Evolutionary conservation across 2,329 filamentous ascomycete species (phyloP).

Genomic region (Cladobotryum protrusum): DNA sequence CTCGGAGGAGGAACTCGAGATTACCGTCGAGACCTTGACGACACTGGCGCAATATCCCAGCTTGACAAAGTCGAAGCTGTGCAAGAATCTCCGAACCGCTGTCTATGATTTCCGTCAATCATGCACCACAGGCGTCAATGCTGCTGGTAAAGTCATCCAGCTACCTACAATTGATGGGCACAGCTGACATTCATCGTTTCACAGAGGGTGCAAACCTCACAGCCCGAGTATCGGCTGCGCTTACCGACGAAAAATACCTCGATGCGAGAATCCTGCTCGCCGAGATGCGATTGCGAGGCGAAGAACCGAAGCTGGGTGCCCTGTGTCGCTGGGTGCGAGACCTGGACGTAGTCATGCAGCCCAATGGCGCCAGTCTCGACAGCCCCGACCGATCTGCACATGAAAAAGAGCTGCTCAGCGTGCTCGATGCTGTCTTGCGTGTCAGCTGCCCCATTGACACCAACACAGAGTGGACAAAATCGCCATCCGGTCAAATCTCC

Average conservation of each 20-base stretch:
- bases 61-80: conserved; percentile 62
- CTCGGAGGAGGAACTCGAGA: conserved; percentile 60
- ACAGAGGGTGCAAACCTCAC: conserved; percentile 56
- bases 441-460: conserved; percentile 56
- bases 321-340: conserved; percentile 68
- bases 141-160: conserved; percentile 34
- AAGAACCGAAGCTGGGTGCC: conserved; percentile 61
- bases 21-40: conserved; percentile 58
- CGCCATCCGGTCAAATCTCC: conserved; percentile 25
- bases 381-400: conserved; percentile 32
- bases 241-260: conserved; percentile 58
- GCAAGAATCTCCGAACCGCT: conserved; percentile 59
- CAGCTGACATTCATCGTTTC: conserved; percentile 1
- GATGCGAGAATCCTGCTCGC: conserved; percentile 61
- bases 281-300: conserved; percentile 62
- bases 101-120: conserved; percentile 65
- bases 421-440: conserved; percentile 58
- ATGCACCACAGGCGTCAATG: conserved; percentile 60
- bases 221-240: conserved; percentile 57
- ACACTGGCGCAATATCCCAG: conserved; percentile 52
- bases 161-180: not conserved
- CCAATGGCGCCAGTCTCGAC: conserved; percentile 32
- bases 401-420: conserved; percentile 51
- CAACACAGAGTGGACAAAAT: conserved; percentile 26
- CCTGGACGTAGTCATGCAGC: conserved; percentile 58